A percentile compares a stretch with the other conserved stretches of the same genome.
phyloP scores from a whole-genome alignment of 306 rosid species.

The Alnus rubra region DNA sequence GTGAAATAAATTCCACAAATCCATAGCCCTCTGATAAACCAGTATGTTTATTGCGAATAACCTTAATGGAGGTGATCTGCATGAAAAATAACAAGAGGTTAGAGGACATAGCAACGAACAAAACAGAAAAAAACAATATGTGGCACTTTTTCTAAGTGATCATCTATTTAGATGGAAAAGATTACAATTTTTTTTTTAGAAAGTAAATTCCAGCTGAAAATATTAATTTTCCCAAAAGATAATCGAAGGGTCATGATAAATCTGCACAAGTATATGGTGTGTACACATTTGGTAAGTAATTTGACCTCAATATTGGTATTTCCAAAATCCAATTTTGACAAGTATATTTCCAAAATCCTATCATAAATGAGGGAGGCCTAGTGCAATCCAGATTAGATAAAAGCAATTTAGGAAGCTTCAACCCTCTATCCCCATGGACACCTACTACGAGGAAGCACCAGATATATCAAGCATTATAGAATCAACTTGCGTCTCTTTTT shows the following conservation, averaged over 20 bases:
- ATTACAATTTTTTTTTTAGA: neutral
- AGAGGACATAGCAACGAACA: neutral
- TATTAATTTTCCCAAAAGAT: neutral
- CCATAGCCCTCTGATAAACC: conserved; percentile 92
- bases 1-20: conserved; percentile 81
- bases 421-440: neutral
- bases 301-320: neutral
- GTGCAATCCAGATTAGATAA: neutral
- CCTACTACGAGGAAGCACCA: neutral
- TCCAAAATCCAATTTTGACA: neutral
- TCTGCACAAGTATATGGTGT: neutral
- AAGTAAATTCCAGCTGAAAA: neutral
- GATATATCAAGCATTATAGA: neutral
- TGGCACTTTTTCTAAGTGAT: neutral
- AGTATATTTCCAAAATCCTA: neutral
- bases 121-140: conserved; percentile 3
- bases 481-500: neutral
- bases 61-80: conserved; percentile 81
- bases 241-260: neutral
- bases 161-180: neutral
- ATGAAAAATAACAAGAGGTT: conserved; percentile 1
- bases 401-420: neutral
- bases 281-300: neutral
- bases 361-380: neutral
- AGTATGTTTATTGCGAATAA: conserved; percentile 89